Base-by-base conservation (phyloP, 148 eudicot genomes). In the Dysphania ambrosioides region DNA sequence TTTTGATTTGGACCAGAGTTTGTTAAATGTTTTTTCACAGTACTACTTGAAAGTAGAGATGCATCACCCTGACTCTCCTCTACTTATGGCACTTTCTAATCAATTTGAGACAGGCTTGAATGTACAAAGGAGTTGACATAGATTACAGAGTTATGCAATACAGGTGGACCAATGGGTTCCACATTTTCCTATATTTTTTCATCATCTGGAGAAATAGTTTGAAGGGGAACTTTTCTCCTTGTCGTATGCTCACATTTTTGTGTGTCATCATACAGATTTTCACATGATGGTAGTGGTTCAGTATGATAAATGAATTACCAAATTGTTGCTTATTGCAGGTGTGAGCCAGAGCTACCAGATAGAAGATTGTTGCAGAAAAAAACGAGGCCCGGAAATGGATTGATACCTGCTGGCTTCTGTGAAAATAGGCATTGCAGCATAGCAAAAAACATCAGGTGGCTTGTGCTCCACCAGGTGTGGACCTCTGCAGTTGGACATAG, bases 131-230 rank as follows among this genome's bases (percentile, higher is more conserved):
- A 70, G 63, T 26, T 11, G 34, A 49, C 59, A 5, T 27, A 6
- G 47, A 47, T 38, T 35, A 13, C 58, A 40, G n/a, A 41, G 32
- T 21, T 30, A 24, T 41, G 10, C 26, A n/a, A 41, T 21, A 53
- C 41, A 42, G 44, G 18, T 47, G 70, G 79, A 70, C 18, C n/a
- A 4, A 62, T 49, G 73, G 75, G 61, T 8, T 23, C 29, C 16
- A 27, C 32, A 40, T 41, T 51, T 57, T 68, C 47, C 32, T 26
- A 15, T 68, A 34, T 29, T 42, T 35, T 31, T n/a, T 70, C 34
- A 56, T 62, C 59, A 62, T 35, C 24, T 53, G 23, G 40, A 23
- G 27, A 29, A 34, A n/a, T 16, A 38, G 26, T 31, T 76, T 51
- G 60, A 15, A 0, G 63, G 4, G 16, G 53, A 18, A 59, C 58